A percentile compares a stretch with the other conserved stretches of the same genome.
Conservation (phyloP, 768 basidiomycete genomes). For the Lactarius deliciosus region DNA sequence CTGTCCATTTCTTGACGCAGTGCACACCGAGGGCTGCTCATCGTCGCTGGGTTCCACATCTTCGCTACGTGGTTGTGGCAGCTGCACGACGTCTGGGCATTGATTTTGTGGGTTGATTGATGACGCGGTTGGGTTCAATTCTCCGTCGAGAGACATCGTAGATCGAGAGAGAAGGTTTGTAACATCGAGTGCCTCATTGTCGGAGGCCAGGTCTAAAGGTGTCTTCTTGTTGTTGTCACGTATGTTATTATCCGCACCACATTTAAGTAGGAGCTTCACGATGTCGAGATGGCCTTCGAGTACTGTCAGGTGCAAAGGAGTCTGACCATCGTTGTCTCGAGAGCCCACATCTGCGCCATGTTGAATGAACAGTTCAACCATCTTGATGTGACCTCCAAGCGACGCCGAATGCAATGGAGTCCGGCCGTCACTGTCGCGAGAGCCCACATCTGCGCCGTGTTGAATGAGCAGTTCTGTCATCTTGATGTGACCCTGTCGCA, state of each 20-base stretch:
- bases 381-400: not conserved
- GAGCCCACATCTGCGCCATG: not conserved
- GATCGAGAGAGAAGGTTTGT: not conserved
- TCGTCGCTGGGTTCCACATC: not conserved
- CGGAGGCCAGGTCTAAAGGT: not conserved
- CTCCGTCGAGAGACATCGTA: not conserved
- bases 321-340: not conserved
- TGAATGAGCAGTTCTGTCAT: not conserved
- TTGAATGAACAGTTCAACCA: not conserved
- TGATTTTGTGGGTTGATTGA: not conserved
- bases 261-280: too few relatives aligned
- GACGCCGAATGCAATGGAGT: not conserved
- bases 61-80: not conserved
- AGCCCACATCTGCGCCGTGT: not conserved
- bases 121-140: not conserved
- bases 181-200: not conserved
- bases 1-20: not conserved
- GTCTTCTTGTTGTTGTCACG: not conserved
- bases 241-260: not conserved
- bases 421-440: not conserved
- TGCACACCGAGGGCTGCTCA: not conserved
- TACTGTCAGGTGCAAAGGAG: not conserved
- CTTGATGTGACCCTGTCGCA: not conserved
- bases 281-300: too few relatives aligned
- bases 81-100: not conserved